Conservation (phyloP, 2,329 filamentous ascomycete species). For the Colletotrichum lupini region DNA sequence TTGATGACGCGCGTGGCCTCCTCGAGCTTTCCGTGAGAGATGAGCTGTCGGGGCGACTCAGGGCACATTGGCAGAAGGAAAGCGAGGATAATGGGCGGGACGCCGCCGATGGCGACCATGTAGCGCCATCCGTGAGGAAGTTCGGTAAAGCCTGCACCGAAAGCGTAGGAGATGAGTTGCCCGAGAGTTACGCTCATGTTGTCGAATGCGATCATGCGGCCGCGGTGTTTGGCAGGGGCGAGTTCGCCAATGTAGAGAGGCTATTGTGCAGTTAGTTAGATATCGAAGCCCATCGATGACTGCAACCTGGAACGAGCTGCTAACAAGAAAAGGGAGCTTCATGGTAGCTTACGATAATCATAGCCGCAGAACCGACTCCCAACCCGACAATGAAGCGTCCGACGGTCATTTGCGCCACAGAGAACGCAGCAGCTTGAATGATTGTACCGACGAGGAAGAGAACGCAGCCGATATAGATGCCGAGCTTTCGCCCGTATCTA, state of each 20-base stretch:
- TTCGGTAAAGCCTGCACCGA: conserved; percentile 53
- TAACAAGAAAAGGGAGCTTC: no score
- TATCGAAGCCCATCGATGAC: no score
- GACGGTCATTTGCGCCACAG: conserved; percentile 54
- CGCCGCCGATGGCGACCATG: conserved; percentile 60
- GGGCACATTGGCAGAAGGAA: conserved; percentile 59
- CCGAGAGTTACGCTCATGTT: conserved; percentile 59
- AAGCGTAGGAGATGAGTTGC: conserved; percentile 53
- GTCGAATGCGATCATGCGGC: conserved; percentile 60
- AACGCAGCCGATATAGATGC: conserved; percentile 53
- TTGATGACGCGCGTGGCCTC: conserved; percentile 52
- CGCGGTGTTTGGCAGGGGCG: conserved; percentile 60
- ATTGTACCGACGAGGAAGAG: conserved; percentile 52
- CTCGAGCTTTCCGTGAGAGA: conserved; percentile 53
- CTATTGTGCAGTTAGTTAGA: not conserved
- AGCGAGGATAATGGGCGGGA: conserved; percentile 57
- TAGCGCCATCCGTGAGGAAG: conserved; percentile 60
- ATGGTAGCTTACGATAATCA: conserved; percentile 50
- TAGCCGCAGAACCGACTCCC: conserved; percentile 60
- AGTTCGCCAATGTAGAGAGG: conserved; percentile 60
- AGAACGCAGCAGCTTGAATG: conserved; percentile 48
- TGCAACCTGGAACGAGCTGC: no score
- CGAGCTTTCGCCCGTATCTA: conserved; percentile 51
- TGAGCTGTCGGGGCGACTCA: conserved; percentile 59
- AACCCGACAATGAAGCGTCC: conserved; percentile 60